Conservation (phyloP, 2,329 filamentous ascomycete species). For the Neobulgaria alba region DNA sequence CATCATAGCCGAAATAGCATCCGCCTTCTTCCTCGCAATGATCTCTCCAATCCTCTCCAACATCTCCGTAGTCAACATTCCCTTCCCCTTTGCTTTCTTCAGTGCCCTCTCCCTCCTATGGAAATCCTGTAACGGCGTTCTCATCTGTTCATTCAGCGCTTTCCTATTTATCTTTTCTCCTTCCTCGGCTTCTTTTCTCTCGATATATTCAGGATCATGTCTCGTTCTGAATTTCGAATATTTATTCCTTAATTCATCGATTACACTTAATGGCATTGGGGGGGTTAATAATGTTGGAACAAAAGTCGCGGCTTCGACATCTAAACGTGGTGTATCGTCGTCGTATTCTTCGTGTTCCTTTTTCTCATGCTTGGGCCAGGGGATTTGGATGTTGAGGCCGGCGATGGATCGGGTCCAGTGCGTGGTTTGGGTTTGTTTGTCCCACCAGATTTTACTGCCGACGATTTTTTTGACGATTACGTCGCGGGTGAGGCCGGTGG, state of each 20-base stretch:
- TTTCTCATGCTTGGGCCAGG: conserved; percentile 57
- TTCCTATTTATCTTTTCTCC: conserved; percentile 32
- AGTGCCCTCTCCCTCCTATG: conserved; percentile 23
- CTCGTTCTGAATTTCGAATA: conserved; percentile 75
- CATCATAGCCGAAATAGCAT: too few relatives aligned
- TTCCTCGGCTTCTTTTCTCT: conserved; percentile 53
- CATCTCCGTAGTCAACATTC: conserved; percentile 24
- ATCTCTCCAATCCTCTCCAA: conserved; percentile 27
- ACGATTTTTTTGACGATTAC: conserved; percentile 68
- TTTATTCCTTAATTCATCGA: conserved; percentile 79
- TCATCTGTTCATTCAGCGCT: conserved; percentile 22
- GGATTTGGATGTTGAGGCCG: conserved; percentile 63
- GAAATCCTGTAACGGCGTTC: conserved; percentile 26
- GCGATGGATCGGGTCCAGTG: conserved; percentile 54
- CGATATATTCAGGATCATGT: conserved; percentile 67
- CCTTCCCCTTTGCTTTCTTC: conserved; percentile 26
- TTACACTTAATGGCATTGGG: conserved; percentile 69
- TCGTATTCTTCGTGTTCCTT: conserved; percentile 45
- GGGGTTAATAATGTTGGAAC: conserved; percentile 66
- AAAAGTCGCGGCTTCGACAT: conserved; percentile 68
- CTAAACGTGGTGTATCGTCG: conserved; percentile 65
- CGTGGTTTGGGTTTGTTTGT: conserved; percentile 40
- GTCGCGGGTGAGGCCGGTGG: conserved; percentile 59
- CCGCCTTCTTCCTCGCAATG: conserved; percentile 23
- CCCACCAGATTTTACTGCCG: conserved; percentile 40